A percentile compares a stretch with the other conserved stretches of the same genome.
Conservation (phyloP, 2,329 filamentous ascomycete species). For the Exophiala dermatitidis region DNA sequence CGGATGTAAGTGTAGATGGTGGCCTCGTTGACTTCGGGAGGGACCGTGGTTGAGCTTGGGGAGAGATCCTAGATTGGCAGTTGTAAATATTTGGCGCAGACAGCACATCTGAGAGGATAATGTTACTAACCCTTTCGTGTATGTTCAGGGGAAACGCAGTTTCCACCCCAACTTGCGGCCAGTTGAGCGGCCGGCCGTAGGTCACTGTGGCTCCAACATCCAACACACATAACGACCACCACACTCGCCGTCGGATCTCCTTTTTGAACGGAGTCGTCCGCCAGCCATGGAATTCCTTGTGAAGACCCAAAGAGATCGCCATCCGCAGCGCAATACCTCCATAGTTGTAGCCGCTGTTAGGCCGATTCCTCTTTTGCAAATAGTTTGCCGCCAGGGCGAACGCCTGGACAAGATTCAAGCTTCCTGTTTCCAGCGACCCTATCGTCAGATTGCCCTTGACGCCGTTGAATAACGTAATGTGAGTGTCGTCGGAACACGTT, state of each 20-base stretch:
- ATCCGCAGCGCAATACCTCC: slow-evolving; percentile 46
- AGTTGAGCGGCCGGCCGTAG: slow-evolving; percentile 43
- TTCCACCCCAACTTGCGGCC: slow-evolving; percentile 36
- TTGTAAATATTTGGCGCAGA: background rate
- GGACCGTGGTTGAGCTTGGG: slow-evolving; percentile 33
- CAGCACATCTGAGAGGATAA: background rate
- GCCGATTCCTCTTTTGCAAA: slow-evolving; percentile 46
- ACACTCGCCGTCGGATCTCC: slow-evolving; percentile 39
- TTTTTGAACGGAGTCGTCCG: slow-evolving; percentile 39
- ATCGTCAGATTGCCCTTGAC: slow-evolving; percentile 35
- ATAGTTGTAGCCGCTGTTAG: slow-evolving; percentile 48
- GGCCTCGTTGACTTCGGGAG: slow-evolving; percentile 34
- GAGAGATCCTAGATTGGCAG: slow-evolving; percentile 26
- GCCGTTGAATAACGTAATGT: slow-evolving; percentile 43
- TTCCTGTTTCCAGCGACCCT: slow-evolving; percentile 43
- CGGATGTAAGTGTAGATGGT: slow-evolving; percentile 41
- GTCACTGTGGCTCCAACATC: slow-evolving; percentile 49
- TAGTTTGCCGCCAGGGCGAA: slow-evolving; percentile 46
- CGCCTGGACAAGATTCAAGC: slow-evolving; percentile 44
- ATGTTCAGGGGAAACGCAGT: slow-evolving; percentile 21
- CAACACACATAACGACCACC: slow-evolving; percentile 52
- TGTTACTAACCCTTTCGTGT: slow-evolving; percentile 16
- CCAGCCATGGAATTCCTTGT: slow-evolving; percentile 45
- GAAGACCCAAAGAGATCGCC: slow-evolving; percentile 45
- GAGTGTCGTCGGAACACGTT: slow-evolving; percentile 15